Evolutionary conservation across 1,284 basidiomycete genomes (phyloP), one percentile per base, ranked within the genome.

Genomic region (Ceratorhiza oryzae-sativae): DNA sequence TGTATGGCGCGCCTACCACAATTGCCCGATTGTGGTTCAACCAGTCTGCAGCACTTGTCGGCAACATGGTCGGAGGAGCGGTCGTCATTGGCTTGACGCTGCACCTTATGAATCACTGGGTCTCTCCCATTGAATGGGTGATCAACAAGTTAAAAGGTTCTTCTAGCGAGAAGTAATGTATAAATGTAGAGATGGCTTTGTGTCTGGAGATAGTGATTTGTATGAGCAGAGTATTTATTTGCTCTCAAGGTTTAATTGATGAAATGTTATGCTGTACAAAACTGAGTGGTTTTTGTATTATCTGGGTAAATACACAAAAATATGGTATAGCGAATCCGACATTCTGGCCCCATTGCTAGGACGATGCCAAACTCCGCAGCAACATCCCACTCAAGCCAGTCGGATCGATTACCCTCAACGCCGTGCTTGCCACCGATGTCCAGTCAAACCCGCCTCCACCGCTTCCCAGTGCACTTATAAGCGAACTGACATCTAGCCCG

Each of bases 91-190:
- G 63, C 18, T 46, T 67, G 25, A 67, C 67, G 9, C 73, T 73
- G 55, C 75, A 76, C 42, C 51, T 73, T n/a, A 76, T 76, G 75
- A 76, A 76, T 53, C 70, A 76, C 58, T 76, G 75, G 75, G 45
- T 65, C 30, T 72, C 73, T 15, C 62, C 72, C 18, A 63, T 76
- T 12, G 42, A 42, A 13, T 56, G 65, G 51, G 25, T 18, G 25
- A 42, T 10, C 18, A 39, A 27, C 12, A 58, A 39, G 20, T 23
- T 45, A 9, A 45, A 18, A 18, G 42, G 42, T 9, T 45, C 42
- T 30, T 53, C 49, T 13, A 18, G 30, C n/a, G 55, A 58, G 34
- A 58, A 58, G 23, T 58, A 39, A 25, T 25, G 34, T 23, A 30
- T 34, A 32, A 12, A 34, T 9, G 27, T 41, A 58, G 53, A 53